A percentile compares a stretch with the other conserved stretches of the same genome.
Evolutionary conservation across 2,329 filamentous ascomycete genomes (phyloP).

Genomic region (Dactylellina cionopaga): DNA sequence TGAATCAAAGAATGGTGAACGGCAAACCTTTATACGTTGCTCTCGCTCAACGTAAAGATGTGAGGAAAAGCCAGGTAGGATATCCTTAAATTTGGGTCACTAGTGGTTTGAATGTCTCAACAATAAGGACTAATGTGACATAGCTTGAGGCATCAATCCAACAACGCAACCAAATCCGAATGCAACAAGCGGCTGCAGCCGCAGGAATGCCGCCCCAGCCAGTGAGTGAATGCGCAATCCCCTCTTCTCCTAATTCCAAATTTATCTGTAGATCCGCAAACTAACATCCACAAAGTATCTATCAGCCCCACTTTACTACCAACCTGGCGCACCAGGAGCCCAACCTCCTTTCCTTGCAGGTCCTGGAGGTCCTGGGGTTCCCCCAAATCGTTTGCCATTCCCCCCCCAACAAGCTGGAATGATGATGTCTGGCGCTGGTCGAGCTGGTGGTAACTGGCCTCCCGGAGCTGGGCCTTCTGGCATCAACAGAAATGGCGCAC

Average conservation of each 20-base stretch:
- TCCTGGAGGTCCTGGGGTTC: constrained; percentile 66
- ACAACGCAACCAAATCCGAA: constrained; percentile 96
- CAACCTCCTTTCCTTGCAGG: constrained; percentile 76
- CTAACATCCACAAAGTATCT: constrained; percentile 73
- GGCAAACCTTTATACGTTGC: constrained; percentile 97
- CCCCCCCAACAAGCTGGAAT: constrained; percentile 66
- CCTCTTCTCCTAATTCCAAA: not conserved
- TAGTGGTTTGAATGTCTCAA: not conserved
- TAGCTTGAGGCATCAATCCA: constrained; percentile 96
- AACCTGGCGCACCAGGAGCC: constrained; percentile 67
- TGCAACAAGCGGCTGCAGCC: constrained; percentile 91
- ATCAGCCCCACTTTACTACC: constrained; percentile 91
- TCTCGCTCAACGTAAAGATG: constrained; percentile 98
- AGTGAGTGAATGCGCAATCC: constrained; percentile 2
- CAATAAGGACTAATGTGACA: not conserved
- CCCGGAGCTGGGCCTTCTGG: constrained; percentile 64
- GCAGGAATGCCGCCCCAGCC: constrained; percentile 77
- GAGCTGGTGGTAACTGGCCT: constrained; percentile 69
- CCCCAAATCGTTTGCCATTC: constrained; percentile 68
- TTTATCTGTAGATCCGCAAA: not conserved
- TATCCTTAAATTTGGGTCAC: constrained; percentile 22
- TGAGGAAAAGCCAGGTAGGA: constrained; percentile 87
- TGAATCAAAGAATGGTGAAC: constrained; percentile 99
- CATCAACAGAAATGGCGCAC: constrained; percentile 82
- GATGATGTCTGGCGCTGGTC: constrained; percentile 55